Base-by-base conservation (phyloP, 2,329 filamentous ascomycete species). In the Pestalotiopsis sp. region DNA sequence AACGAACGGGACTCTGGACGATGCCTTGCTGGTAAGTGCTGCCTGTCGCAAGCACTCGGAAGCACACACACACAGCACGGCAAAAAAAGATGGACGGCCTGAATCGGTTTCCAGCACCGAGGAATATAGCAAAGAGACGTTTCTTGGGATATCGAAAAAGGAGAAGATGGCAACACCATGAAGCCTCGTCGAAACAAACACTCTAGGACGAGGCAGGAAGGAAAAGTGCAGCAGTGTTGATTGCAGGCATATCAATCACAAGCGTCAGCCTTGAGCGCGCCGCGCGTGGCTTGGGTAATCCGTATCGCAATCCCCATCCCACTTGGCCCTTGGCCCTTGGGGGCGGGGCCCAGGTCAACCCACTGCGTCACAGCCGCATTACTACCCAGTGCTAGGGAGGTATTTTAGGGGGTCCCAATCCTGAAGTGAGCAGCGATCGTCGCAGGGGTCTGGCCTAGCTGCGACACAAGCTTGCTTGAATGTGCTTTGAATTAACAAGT, bases 231-330 rank as follows among this genome's bases (percentile, higher is more conserved):
- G 45, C 49, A 38, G 25, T 20, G 27, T 52, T n/a, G 36, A 20
- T 66, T 20, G 49, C 20, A 27, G 64, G 36, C n/a, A 59, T 23
- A 41, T 52, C 52, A 25, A 52, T 23, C 20, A 56, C 38, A 60
- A 59, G 56, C 45, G 52, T 59, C 64, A 66, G 56, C 64, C 64
- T 66, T 66, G 64, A 66, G 63, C 63, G 63, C 41, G 64, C 64
- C 20, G 45, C 52, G 64, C 31, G 64, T 66, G 64, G 64, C 64
- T 64, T 66, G 61, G 39, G 57, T 59, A 59, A 27, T 59, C 59
- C 31, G 59, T 41, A 64, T 56, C 20, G 20, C 23, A 12, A 36
- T 20, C 20, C 49, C n/a, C 64, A 66, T 66, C 64, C 64, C 64
- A 66, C 64, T 66, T 66, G 20, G 23, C 25, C 27, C 17, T 36